Base-by-base conservation (phyloP, 305 asterid genomes). In the Euphrasia arctica region DNA sequence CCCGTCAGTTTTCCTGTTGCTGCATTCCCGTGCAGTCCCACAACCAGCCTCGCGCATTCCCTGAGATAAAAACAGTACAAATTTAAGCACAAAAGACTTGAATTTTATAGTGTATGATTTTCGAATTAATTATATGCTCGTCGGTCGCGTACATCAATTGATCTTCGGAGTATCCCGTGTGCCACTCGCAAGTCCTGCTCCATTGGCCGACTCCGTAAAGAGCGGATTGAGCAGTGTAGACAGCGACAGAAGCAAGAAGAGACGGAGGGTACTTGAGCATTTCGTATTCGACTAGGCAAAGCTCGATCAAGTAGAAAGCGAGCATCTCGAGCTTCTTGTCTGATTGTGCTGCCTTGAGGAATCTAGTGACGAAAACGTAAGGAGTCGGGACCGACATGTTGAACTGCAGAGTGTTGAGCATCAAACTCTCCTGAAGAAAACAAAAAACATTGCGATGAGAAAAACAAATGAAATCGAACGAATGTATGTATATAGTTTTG, bases 301-400 rank as follows among this genome's bases (percentile, higher is more conserved):
- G 91, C 88, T 92, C 97, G 9, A 84, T 80, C 83, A 92, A 72
- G 91, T 81, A 90, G 85, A 87, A 85, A 0, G 98, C 81, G 54
- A 92, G 75, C 12, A 72, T 68, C 79, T 92, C 95, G 1, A 92
- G 87, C 95, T 86, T 91, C 69, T 51, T 68, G 66, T 92, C 97
- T 8, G 86, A 84, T 75, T 92, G 97, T 71, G 98, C 97, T 28
- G 96, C 97, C 80, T 89, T 90, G 57, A 89, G 95, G 80, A 81
- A 90, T 73, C 98, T 79, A 74, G 63, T 83, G 85, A 87, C 71
- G 79, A 92, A 92, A 11, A 92, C 98, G 70, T 87, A 90, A 28
- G 94, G 82, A 27, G 98, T 92, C 29, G 98, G 98, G 3, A 87
- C 81, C 3, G 98, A 87, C 94, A 92, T 87, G 52, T 85, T 84